Conservation (phyloP, 1,284 basidiomycete genomes). For the Irpex sp. region DNA sequence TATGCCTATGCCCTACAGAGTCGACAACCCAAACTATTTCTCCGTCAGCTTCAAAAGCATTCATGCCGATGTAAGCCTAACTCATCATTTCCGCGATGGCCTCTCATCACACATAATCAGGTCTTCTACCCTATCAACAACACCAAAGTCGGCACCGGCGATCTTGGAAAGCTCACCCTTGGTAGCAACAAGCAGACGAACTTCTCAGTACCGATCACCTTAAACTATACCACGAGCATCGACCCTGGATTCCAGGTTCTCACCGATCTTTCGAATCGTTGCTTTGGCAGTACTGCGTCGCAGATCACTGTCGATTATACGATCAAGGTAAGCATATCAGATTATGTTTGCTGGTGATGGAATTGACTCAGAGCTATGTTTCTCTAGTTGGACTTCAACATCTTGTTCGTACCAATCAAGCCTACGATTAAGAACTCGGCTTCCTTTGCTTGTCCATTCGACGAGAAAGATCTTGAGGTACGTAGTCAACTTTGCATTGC, state of each 20-base stretch:
- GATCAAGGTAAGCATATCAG: conserved; percentile 46
- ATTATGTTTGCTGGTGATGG: conserved; percentile 16
- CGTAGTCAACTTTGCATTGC: conserved; percentile 4
- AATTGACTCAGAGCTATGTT: conserved; percentile 8
- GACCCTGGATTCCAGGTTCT: conserved; percentile 65
- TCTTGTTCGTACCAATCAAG: conserved; percentile 65
- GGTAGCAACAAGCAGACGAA: conserved; percentile 62
- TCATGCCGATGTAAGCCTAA: conserved; percentile 49
- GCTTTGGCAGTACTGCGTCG: conserved; percentile 47
- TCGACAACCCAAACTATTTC: conserved; percentile 87
- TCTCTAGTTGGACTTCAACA: conserved; percentile 53
- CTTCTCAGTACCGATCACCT: conserved; percentile 78
- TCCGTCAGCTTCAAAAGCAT: conserved; percentile 69
- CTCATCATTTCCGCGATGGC: conserved; percentile 6
- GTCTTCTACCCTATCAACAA: conserved; percentile 74
- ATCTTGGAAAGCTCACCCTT: conserved; percentile 60
- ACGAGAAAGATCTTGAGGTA: conserved; percentile 34
- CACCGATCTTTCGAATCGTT: conserved; percentile 62
- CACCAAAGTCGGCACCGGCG: conserved; percentile 68
- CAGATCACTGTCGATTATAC: conserved; percentile 71
- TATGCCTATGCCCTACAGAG: conserved; percentile 38
- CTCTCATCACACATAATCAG: conserved; percentile 30
- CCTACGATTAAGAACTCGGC: conserved; percentile 67
- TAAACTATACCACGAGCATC: conserved; percentile 62
- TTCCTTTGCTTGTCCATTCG: conserved; percentile 67